Percentiles rank a stretch among this genome's conserved stretches.
These are phyloP conservation scores for Candida glucosophila DNA, from an alignment of 1,139 yeast species.

Conservation along the genomic window DNA sequence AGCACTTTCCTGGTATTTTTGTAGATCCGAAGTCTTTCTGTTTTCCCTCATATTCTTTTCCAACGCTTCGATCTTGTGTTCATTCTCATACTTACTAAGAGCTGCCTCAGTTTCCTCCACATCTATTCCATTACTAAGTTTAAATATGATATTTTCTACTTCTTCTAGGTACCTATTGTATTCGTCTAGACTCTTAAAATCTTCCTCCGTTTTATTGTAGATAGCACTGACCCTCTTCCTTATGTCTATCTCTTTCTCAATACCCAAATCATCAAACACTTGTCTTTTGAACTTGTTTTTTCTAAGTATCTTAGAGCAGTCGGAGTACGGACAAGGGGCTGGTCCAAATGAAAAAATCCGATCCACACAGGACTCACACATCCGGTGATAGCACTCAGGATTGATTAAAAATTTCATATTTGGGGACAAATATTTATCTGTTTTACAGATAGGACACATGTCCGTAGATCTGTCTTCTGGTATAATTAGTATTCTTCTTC, in stretches of 20 bases:
- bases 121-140: conserved; percentile 63
- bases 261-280: conserved; percentile 79
- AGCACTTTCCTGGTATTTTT: conserved; percentile 48
- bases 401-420: conserved; percentile 87
- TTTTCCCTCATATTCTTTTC: conserved; percentile 56
- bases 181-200: conserved; percentile 49
- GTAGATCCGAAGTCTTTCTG: conserved; percentile 61
- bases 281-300: conserved; percentile 88
- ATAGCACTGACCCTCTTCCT: conserved; percentile 70
- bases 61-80: conserved; percentile 66
- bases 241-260: conserved; percentile 88
- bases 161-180: conserved; percentile 77
- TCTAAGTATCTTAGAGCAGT: conserved; percentile 79
- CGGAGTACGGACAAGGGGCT: conserved; percentile 91
- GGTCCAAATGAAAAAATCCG: conserved; percentile 92
- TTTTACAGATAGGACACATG: conserved; percentile 96
- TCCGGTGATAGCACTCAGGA: conserved; percentile 96
- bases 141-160: conserved; percentile 74
- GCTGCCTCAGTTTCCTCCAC: conserved; percentile 64
- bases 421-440: conserved; percentile 89
- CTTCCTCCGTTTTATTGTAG: conserved; percentile 74
- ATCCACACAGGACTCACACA: conserved; percentile 95
- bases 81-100: conserved; percentile 63
- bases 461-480: conserved; percentile 45
- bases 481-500: no score